phyloP scores from a whole-genome alignment of 306 rosid genomes.

The Senna tora region DNA sequence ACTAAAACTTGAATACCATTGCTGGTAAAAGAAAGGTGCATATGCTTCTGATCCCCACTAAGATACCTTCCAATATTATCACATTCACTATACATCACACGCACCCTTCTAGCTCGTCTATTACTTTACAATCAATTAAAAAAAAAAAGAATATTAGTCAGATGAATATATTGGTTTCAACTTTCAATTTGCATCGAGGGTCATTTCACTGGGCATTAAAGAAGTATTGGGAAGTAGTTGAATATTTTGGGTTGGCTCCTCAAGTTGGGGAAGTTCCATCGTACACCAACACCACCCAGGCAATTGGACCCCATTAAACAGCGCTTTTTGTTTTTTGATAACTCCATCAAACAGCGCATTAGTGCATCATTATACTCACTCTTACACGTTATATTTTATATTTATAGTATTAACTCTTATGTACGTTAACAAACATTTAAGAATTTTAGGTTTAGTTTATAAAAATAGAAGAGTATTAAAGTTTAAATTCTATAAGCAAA shows the following conservation, averaged over 20 bases:
- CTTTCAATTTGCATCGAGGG: constrained; percentile 12
- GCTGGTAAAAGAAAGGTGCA: constrained; percentile 52
- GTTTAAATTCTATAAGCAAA: too few relatives aligned
- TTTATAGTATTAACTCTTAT: too few relatives aligned
- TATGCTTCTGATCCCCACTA: constrained; percentile 58
- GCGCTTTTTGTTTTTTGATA: too few relatives aligned
- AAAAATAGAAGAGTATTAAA: too few relatives aligned
- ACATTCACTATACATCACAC: too few relatives aligned
- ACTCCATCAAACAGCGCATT: too few relatives aligned
- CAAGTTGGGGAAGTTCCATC: constrained; percentile 47
- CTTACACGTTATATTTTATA: too few relatives aligned
- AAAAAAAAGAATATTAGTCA: constrained; percentile 32
- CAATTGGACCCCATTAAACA: too few relatives aligned
- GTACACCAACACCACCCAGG: constrained; percentile 9
- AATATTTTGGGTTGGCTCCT: constrained; percentile 51
- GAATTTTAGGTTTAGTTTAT: too few relatives aligned
- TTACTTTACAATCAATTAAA: background rate
- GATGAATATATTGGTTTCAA: constrained; percentile 36
- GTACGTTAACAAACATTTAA: too few relatives aligned
- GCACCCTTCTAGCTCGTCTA: constrained; percentile 2
- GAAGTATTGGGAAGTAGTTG: background rate
- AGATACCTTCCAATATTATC: too few relatives aligned
- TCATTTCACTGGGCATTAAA: background rate
- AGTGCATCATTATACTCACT: too few relatives aligned
- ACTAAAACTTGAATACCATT: constrained; percentile 35